A percentile compares a stretch with the other conserved stretches of the same genome.
Conservation (phyloP, 1,284 basidiomycete genomes). For the Cryptococcus maquisensis region DNA sequence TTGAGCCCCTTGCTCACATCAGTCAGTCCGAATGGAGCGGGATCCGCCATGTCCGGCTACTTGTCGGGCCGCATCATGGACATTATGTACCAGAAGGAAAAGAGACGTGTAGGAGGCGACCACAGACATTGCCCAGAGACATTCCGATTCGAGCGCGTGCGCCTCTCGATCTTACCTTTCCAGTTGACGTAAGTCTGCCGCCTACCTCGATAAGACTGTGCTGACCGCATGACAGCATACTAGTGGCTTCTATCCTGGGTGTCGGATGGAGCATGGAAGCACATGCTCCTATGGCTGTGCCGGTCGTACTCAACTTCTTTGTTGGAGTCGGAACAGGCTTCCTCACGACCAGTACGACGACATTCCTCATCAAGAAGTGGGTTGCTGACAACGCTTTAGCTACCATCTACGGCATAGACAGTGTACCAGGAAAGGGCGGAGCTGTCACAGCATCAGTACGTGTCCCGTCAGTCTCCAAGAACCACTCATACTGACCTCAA, state of each 20-base stretch:
- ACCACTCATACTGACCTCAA: background rate
- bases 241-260: slow-evolving; percentile 23
- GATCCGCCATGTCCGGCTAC: slow-evolving; percentile 27
- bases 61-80: slow-evolving; percentile 35
- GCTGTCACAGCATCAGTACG: slow-evolving; percentile 34
- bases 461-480: background rate
- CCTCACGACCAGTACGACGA: slow-evolving; percentile 23
- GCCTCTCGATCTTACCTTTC: slow-evolving; percentile 26
- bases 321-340: slow-evolving; percentile 26
- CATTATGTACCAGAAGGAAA: slow-evolving; percentile 27
- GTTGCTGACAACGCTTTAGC: slow-evolving; percentile 1
- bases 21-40: slow-evolving; percentile 34
- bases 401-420: slow-evolving; percentile 32
- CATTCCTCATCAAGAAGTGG: too few species aligned
- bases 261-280: slow-evolving; percentile 35
- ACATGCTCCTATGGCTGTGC: slow-evolving; percentile 29
- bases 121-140: slow-evolving; percentile 23
- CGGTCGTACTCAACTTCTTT: slow-evolving; percentile 36
- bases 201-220: background rate
- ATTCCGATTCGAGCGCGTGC: slow-evolving; percentile 33
- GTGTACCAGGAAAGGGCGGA: slow-evolving; percentile 32
- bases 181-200: slow-evolving; percentile 21
- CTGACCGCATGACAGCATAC: slow-evolving; percentile 9
- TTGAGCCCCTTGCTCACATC: background rate
- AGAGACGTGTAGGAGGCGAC: slow-evolving; percentile 29